Percentiles rank a stretch among this genome's conserved stretches.
These are phyloP conservation scores for Aeminium ludgeri DNA, from an alignment of 495 filamentous ascomycete genomes.

Conservation along the genomic window DNA sequence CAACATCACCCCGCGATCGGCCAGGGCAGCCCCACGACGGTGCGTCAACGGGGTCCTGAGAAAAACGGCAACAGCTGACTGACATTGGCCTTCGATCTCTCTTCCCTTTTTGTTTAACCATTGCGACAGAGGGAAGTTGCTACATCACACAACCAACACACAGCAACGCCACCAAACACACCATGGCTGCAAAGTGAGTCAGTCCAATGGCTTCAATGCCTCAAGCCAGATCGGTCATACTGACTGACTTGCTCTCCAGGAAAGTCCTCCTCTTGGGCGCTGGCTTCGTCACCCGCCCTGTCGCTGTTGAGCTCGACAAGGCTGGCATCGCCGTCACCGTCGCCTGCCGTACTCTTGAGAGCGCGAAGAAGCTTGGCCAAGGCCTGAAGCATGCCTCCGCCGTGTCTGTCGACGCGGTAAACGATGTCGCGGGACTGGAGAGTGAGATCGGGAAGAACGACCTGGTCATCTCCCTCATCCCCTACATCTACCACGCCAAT, in stretches of 20 bases:
- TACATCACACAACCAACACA: too few relatives aligned
- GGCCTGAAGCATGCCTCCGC: constrained; percentile 54
- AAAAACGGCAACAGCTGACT: too few relatives aligned
- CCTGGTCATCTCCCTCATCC: constrained; percentile 51
- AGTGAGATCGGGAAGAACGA: constrained; percentile 60
- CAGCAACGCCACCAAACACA: too few relatives aligned
- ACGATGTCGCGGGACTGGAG: constrained; percentile 54
- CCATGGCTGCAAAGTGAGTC: constrained; percentile 4
- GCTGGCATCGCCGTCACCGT: constrained; percentile 16
- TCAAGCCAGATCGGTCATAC: too few relatives aligned
- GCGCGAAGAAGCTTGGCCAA: constrained; percentile 52
- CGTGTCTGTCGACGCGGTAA: constrained; percentile 76
- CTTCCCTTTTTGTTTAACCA: too few relatives aligned
- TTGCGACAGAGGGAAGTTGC: too few relatives aligned
- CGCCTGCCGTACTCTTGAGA: constrained; percentile 71
- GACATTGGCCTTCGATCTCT: too few relatives aligned
- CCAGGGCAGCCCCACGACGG: too few relatives aligned
- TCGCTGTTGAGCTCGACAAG: constrained; percentile 13
- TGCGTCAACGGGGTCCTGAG: too few relatives aligned
- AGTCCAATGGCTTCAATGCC: not conserved
- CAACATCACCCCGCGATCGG: too few relatives aligned
- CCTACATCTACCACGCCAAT: constrained; percentile 77
- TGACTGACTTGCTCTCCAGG: constrained; percentile 1
- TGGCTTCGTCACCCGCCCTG: constrained; percentile 18
- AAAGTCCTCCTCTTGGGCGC: constrained; percentile 18